Base-by-base conservation (phyloP, 176 grass and related monocot species). In the Bothriochloa decipiens region DNA sequence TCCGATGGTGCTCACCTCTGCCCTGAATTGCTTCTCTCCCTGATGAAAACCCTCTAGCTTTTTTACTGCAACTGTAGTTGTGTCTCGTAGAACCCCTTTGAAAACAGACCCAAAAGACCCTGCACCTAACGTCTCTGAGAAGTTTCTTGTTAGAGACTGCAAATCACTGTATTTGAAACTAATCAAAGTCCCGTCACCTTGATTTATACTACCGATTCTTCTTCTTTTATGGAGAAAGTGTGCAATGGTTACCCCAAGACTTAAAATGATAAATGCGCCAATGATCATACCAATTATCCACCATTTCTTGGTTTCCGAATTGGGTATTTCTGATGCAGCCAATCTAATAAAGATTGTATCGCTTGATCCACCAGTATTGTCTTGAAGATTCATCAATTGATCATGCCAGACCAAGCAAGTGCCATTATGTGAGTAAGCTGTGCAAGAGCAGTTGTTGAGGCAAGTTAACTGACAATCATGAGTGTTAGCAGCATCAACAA, bases 11-110 rank as follows among this genome's bases (percentile, higher is more conserved):
- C 82, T 88, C 72, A 88, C 82, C 49, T 91, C 89, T 4, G 82
- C 70, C 70, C 86, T 76, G 64, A 92, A 92, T 58, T 89, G 86
- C 86, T 92, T 92, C 52, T 92, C 90, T n/a, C 42, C 86, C 87
- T 92, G 90, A 17, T 40, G 80, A 63, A 88, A 52, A 7, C 86
- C 83, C 37, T 86, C 83, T 4, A 92, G 74, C 63, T 72, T 89
- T 81, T 92, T 92, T 14, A 92, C 86, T 13, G 86, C 90, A 1
- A 92, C 39, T 27, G 12, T 33, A 58, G 80, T 88, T 42, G 39
- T 7, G 22, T 83, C 70, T 22, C 80, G 69, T 32, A 80, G 57
- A 57, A 78, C 22, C 2, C 86, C 90, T 75, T 86, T 92, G 70
- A 65, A 89, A 15, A 92, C 90, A 8, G 83, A 80, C 7, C 90